These are phyloP conservation scores for Cyberlindnera veronae DNA, from an alignment of 805 yeast genomes.

Conservation along the genomic window DNA sequence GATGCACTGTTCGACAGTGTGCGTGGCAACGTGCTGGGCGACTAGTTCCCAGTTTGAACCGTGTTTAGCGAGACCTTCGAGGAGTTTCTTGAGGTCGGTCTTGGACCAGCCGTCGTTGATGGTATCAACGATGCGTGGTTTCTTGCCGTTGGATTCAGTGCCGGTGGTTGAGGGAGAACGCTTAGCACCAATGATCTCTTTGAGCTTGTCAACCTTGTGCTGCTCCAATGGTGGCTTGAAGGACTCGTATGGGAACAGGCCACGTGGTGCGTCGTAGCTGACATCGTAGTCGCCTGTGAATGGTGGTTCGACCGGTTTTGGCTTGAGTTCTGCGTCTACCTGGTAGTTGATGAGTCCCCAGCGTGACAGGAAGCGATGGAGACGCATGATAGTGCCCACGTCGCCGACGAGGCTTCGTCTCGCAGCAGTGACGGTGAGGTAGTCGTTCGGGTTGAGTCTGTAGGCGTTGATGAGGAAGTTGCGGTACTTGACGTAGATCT, in stretches of 20 bases:
- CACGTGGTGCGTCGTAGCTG: conserved; percentile 85
- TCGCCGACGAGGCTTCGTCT: conserved; percentile 90
- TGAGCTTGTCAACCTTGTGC: conserved; percentile 39
- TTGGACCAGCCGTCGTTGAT: conserved; percentile 61
- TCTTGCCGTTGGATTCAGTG: conserved; percentile 32
- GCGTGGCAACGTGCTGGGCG: conserved; percentile 61
- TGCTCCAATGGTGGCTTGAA: conserved; percentile 57
- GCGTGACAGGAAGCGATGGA: conserved; percentile 76
- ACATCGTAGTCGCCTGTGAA: conserved; percentile 74
- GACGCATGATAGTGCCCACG: conserved; percentile 81
- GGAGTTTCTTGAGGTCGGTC: conserved; percentile 54
- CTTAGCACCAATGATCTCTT: conserved; percentile 31
- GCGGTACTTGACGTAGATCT: conserved; percentile 75
- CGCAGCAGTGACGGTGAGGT: conserved; percentile 83
- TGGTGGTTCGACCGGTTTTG: conserved; percentile 67
- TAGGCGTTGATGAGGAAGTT: conserved; percentile 88
- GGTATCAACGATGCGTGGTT: conserved; percentile 32
- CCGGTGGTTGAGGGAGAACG: too few relatives aligned
- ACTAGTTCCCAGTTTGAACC: conserved; percentile 80
- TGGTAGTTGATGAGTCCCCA: conserved; percentile 96
- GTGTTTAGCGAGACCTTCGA: conserved; percentile 58
- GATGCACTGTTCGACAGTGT: conserved; percentile 76
- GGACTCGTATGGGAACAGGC: conserved; percentile 86
- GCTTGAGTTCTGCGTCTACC: conserved; percentile 74
- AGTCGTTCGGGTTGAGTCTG: conserved; percentile 85